These are phyloP conservation scores for Alloteropsis semialata DNA, from an alignment of 176 grass and related monocot genomes.

Conservation along the genomic window DNA sequence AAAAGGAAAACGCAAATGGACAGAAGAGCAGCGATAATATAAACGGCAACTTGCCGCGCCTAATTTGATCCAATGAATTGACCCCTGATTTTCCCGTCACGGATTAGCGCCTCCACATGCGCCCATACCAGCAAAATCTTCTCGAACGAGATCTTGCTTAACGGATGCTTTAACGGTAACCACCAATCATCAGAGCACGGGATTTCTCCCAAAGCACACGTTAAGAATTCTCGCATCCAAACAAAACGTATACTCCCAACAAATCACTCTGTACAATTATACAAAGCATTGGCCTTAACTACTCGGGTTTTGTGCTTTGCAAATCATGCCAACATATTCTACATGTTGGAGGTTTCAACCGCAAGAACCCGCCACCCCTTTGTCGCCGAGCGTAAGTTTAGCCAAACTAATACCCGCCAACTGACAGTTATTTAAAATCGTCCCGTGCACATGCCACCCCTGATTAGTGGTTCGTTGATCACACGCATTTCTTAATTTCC, in stretches of 20 bases:
- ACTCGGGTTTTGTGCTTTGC: conserved; percentile 1
- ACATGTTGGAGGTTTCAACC: conserved; percentile 18
- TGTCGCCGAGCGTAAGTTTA: not conserved
- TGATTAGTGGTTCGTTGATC: not conserved
- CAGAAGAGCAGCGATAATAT: not conserved
- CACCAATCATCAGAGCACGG: not conserved
- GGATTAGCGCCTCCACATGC: conserved; percentile 29
- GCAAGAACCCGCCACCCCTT: conserved; percentile 2
- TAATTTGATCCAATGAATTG: conserved; percentile 26
- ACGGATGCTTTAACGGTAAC: not conserved
- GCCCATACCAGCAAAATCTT: conserved; percentile 31
- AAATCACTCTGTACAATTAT: not conserved
- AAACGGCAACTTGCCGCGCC: not conserved
- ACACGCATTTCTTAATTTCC: not conserved
- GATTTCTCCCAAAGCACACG: no score
- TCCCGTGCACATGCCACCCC: not conserved
- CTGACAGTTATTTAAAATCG: not conserved
- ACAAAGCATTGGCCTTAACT: not conserved
- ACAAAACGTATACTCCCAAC: not conserved
- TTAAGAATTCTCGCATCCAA: not conserved
- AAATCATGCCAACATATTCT: conserved; percentile 38
- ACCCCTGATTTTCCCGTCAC: not conserved
- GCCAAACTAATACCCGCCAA: not conserved
- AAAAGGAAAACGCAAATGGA: not conserved
- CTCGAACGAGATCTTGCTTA: not conserved